Percentiles rank a stretch among this genome's conserved stretches.
Conservation (phyloP, 2,329 filamentous ascomycete genomes). For the Colletotrichum sp. region DNA sequence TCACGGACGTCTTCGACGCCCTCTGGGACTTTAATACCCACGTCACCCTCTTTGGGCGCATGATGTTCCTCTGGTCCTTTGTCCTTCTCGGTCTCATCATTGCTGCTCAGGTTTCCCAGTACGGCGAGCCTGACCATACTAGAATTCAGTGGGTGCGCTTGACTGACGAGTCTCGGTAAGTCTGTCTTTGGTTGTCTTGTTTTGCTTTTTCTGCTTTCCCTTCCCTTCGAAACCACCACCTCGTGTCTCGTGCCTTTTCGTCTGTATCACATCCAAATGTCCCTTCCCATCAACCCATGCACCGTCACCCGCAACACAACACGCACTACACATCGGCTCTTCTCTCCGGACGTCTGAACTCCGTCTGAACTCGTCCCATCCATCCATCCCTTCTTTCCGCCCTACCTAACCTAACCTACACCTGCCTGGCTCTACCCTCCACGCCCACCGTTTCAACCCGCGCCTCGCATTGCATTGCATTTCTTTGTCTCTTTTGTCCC, state of each 20-base stretch:
- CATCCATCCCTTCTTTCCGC: background rate
- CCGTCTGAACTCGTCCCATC: conserved; percentile 1
- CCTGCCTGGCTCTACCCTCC: background rate
- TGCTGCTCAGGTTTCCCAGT: conserved; percentile 25
- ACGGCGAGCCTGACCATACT: conserved; percentile 7
- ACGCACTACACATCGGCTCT: background rate
- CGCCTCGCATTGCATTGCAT: conserved; percentile 10
- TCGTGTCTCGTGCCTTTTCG: background rate
- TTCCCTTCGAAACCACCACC: background rate
- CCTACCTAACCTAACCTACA: background rate
- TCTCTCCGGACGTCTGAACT: background rate
- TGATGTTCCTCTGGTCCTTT: conserved; percentile 24
- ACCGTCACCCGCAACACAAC: background rate
- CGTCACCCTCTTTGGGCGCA: conserved; percentile 22
- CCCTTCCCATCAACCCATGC: background rate
- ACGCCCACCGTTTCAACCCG: conserved; percentile 11
- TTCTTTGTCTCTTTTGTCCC: background rate
- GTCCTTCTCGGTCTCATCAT: conserved; percentile 25
- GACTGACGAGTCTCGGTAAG: conserved; percentile 23
- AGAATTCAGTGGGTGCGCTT: conserved; percentile 24
- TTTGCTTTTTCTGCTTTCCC: background rate
- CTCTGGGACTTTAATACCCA: conserved; percentile 20
- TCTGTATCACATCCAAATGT: background rate
- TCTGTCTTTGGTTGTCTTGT: background rate
- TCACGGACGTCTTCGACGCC: background rate